phyloP scores from a whole-genome alignment of 768 basidiomycete genomes.

The Podaxis mareebaensis region DNA sequence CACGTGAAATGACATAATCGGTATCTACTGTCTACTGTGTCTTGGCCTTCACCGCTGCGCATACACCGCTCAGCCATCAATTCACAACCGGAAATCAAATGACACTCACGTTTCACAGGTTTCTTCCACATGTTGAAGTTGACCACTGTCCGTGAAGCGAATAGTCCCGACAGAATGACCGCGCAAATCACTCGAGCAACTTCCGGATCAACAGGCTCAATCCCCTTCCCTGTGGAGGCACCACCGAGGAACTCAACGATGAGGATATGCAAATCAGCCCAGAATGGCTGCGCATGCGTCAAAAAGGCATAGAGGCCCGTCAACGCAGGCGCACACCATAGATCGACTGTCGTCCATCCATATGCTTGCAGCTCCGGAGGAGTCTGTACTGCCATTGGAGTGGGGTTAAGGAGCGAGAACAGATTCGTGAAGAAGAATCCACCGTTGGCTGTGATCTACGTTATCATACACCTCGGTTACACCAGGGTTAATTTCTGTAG shows the following conservation, averaged over 20 bases:
- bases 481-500: not conserved
- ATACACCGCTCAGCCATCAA: not conserved
- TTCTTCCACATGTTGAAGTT: conserved; percentile 52
- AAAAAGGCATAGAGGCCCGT: conserved; percentile 80
- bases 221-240: conserved; percentile 26
- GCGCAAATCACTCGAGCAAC: conserved; percentile 75
- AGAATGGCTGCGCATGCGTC: conserved; percentile 87
- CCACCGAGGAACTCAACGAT: conserved; percentile 48
- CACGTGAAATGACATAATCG: conserved; percentile 15
- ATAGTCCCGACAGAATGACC: conserved; percentile 59
- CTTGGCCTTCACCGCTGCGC: conserved; percentile 10
- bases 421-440: conserved; percentile 81
- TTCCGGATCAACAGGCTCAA: conserved; percentile 58
- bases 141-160: conserved; percentile 62
- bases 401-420: conserved; percentile 62
- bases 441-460: conserved; percentile 69
- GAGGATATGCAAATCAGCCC: conserved; percentile 58
- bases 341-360: conserved; percentile 84
- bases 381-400: conserved; percentile 64
- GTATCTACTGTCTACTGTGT: conserved; percentile 14
- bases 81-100: not conserved
- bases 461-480: not conserved
- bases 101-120: conserved; percentile 20
- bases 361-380: conserved; percentile 79
- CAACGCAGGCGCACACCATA: conserved; percentile 82